phyloP scores from a whole-genome alignment of 1,139 yeast genomes.

The Geotrichum macrosporum region DNA sequence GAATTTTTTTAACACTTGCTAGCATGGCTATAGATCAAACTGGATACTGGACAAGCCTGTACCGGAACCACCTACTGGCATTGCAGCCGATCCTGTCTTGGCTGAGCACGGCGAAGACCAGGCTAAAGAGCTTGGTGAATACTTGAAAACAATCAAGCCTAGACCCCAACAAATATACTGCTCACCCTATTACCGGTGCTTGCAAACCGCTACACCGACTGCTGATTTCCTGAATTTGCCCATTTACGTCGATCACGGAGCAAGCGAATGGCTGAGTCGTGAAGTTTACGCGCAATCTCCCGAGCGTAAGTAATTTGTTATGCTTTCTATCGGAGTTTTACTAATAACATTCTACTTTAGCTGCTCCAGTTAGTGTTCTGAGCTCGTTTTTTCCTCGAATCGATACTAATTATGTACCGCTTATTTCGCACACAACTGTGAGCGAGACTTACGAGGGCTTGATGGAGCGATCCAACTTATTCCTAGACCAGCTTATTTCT shows the following conservation, averaged over 20 bases:
- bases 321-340: no score
- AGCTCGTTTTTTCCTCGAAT: slow-evolving; percentile 49
- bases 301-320: slow-evolving; percentile 18
- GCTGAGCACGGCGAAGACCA: slow-evolving; percentile 78
- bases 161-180: slow-evolving; percentile 57
- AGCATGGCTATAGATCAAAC: slow-evolving; percentile 77
- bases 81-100: slow-evolving; percentile 74
- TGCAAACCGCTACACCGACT: slow-evolving; percentile 74
- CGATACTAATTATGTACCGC: slow-evolving; percentile 41
- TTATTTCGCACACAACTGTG: slow-evolving; percentile 51
- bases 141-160: slow-evolving; percentile 37
- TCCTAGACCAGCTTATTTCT: slow-evolving; percentile 51
- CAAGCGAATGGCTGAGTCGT: slow-evolving; percentile 43
- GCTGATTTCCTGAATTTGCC: slow-evolving; percentile 53
- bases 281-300: slow-evolving; percentile 26
- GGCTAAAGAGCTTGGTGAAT: slow-evolving; percentile 60
- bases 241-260: slow-evolving; percentile 49
- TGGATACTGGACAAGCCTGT: slow-evolving; percentile 58
- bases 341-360: slow-evolving; percentile 16
- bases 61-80: slow-evolving; percentile 78
- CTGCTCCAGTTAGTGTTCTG: slow-evolving; percentile 53
- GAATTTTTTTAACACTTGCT: no score
- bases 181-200: slow-evolving; percentile 87
- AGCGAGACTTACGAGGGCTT: slow-evolving; percentile 70
- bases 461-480: slow-evolving; percentile 49